Evolutionary conservation across 1,284 basidiomycete species (phyloP), one percentile per base, ranked within the genome.

Genomic region (Rhizoctonia solani): DNA sequence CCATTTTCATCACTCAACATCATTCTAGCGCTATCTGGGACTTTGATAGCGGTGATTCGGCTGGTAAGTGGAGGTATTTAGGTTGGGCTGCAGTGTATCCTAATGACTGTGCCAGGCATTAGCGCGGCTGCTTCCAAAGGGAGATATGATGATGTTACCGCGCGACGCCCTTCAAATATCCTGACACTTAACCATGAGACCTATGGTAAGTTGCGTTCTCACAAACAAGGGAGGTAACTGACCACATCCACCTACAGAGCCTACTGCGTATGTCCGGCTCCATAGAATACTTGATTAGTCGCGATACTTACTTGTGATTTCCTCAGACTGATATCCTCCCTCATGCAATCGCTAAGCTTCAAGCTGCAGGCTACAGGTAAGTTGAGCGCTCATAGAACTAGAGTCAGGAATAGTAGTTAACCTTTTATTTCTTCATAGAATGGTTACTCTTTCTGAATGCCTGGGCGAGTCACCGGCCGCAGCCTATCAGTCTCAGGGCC

Each of bases 151-250:
- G 14, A 54, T 1, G 30, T 50, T 14, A 39, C 54, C 13, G 29
- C 6, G 5, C 61, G 63, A 41, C 34, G 49, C 16, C 69, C 69
- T 11, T 49, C 42, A 1, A 69, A 37, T 39, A 67, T 69, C 23
- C 41, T 68, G 2, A 37, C 69, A 2, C 56, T 69, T 19, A 69
- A 69, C 56, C 69, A 69, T 23, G 69, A 69, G 56, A 59, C 56
- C 1, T 34, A 61, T 13, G 56, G 56, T 59, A 32, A n/a, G 56
- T 32, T n/a, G n/a, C 1, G n/a, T 1, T 6, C 16, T n/a, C n/a
- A n/a, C 16, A 27, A 29, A 11, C 16, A 2, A 21, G 5, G 3
- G 14, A 8, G 30, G 1, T 1, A 2, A 47, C n/a, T 30, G 9
- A 56, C 41, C 5, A 3, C 4, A 27, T 44, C 3, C n/a, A 44